Percentiles rank a stretch among this genome's conserved stretches.
phyloP scores from a whole-genome alignment of 179 eudicot species.

The Carnegiea gigantea region DNA sequence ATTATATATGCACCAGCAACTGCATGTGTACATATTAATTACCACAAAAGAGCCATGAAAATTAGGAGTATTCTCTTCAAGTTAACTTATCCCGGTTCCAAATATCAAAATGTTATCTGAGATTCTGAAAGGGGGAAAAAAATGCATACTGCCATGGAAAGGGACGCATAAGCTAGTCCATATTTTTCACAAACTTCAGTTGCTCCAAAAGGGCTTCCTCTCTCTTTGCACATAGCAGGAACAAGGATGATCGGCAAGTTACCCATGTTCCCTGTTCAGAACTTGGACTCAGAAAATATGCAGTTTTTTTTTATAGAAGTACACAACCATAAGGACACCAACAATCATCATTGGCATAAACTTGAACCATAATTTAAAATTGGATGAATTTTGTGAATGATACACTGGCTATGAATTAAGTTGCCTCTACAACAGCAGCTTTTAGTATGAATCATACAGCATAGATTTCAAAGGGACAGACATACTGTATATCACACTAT shows the following conservation, averaged over 20 bases:
- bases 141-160: constrained; percentile 66
- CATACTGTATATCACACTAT: background rate
- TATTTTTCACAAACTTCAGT: constrained; percentile 47
- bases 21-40: background rate
- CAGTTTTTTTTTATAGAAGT: background rate
- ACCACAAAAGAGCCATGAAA: background rate
- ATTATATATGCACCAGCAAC: background rate
- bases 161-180: constrained; percentile 68
- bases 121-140: background rate
- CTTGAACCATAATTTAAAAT: background rate
- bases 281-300: background rate
- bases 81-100: too few species aligned
- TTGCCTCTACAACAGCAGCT: too few species aligned
- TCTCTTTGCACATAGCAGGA: constrained; percentile 80
- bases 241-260: constrained; percentile 63
- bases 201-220: constrained; percentile 65
- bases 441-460: too few species aligned
- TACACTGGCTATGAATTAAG: too few species aligned
- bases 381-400: too few species aligned
- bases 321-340: background rate
- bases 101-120: too few species aligned
- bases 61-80: background rate
- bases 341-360: background rate
- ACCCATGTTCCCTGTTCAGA: constrained; percentile 63
- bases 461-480: too few species aligned